Base-by-base conservation (phyloP, 306 rosid species). In the Fagus crenata region DNA sequence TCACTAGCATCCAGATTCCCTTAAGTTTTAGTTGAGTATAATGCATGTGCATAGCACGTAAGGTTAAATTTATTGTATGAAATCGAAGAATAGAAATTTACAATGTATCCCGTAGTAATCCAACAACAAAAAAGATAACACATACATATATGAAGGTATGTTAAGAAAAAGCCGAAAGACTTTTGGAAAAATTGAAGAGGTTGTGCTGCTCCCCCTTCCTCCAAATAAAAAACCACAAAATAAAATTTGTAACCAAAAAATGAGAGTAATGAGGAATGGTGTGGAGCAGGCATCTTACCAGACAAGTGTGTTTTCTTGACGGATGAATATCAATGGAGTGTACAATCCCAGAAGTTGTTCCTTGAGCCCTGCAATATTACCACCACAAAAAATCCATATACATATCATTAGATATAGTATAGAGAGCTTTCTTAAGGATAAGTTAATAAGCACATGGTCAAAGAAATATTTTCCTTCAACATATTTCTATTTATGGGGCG, bases 241-340 rank as follows among this genome's bases (percentile, higher is more conserved):
- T 2, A 46, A 46, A 46, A 46, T 7, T 41, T 49, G 41, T 14
- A 68, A 4, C 36, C 33, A 4, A 22, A 63, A 71, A 22, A 70
- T 18, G 13, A 37, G 63, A 2, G 37, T 22, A 81, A 58, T 67
- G 22, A 79, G 33, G 58, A 76, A 49, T 75, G 37, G 43, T 53
- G 43, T 53, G 53, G 33, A 41, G 59, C 49, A 81, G 82, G 53
- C 80, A 74, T 53, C 80, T 80, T 84, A 92, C 98, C 64, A 94
- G 81, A 75, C 97, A 94, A 64, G 98, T 94, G 78, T 94, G 97
- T 77, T 94, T 94, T 76, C 98, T 77, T 1, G 97, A 92, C 36
- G 97, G 92, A 86, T 94, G 93, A 71, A 94, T 92, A 80, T 92
- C 98, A 35, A 94, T 85, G 65, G 96, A 90, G 78, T 94, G 97